Base-by-base conservation (phyloP, 192 early-diverging fungal species). In the Gonapodya sp. region DNA sequence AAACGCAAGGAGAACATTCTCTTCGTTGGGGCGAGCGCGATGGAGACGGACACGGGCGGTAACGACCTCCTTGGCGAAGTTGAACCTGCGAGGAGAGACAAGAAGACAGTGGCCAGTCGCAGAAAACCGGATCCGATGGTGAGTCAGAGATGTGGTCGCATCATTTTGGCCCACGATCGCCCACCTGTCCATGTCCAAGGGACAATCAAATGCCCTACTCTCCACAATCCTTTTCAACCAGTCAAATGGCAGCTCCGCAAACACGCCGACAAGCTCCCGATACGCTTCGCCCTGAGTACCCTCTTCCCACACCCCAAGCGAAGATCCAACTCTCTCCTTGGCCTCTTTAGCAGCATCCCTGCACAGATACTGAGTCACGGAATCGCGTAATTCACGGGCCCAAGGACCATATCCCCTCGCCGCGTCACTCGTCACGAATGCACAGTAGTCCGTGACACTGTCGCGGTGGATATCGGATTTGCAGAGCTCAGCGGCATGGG, bases 151-250 rank as follows among this genome's bases (percentile, higher is more conserved):
- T 35, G 36, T 46, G 30, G 36, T 33, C 1, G 1, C 34, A 34
- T 35, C 36, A 1, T 73, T n/a, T 36, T 82, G 35, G 35, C 79
- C 35, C 36, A 0, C 32, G 33, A 1, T 16, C 2, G 82, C 81
- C 35, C 73, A 90, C 89, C 90, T 84, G 46, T 91, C 89, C 86
- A 89, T 88, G 37, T 91, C 90, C 37, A 80, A 83, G 0, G 90
- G 89, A 1, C 87, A 87, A 36, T 88, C 85, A 79, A 91, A 91
- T 34, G 64, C 73, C 73, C 82, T 83, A 36, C 83, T 85, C 84
- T 91, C 90, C 36, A 91, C 85, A 0, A 91, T 88, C 36, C 80
- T 83, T 80, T 91, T 91, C 31, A 91, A 83, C 90, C 90, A 91
- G 36, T 91, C 90, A 83, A 90, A 91, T 30, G 90, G 90, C 72